Evolutionary conservation across 2,329 filamentous ascomycete genomes (phyloP).

Genomic region (Macrophomina tecta): DNA sequence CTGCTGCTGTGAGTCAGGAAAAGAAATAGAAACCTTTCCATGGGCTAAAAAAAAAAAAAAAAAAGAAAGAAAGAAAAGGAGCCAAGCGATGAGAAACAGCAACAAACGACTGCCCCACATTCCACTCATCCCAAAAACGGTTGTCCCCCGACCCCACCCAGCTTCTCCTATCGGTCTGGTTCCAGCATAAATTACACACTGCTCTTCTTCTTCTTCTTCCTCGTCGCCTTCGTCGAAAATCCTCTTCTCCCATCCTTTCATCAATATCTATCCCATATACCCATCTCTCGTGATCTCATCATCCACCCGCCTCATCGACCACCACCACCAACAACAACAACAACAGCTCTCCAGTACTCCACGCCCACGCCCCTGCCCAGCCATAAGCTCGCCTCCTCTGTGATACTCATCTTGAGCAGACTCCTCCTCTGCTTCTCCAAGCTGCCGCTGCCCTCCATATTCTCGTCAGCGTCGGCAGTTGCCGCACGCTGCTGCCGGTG

Average conservation of each 20-base stretch:
- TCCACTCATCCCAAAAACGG: no score
- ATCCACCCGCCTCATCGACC: background rate
- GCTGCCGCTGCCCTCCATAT: background rate
- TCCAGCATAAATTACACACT: no score
- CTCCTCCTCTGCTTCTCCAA: conserved; percentile 2
- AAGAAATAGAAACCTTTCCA: background rate
- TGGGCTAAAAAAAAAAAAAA: background rate
- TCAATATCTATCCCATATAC: no score
- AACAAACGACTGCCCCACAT: conserved; percentile 6
- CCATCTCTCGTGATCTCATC: background rate
- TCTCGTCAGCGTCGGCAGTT: background rate
- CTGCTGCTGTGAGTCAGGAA: no score
- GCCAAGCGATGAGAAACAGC: background rate
- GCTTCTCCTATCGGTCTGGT: no score
- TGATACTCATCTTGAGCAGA: conserved; percentile 14
- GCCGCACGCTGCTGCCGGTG: background rate
- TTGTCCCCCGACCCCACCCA: no score
- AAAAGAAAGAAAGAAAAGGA: background rate
- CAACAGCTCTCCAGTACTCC: conserved; percentile 68
- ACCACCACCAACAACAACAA: conserved; percentile 59
- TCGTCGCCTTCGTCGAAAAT: no score
- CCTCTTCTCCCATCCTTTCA: no score
- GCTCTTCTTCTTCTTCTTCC: no score
- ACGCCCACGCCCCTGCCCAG: conserved; percentile 74
- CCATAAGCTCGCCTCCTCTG: conserved; percentile 54